Evolutionary conservation across 1,284 basidiomycete species (phyloP).

Genomic region (Ganoderma resinaceum): DNA sequence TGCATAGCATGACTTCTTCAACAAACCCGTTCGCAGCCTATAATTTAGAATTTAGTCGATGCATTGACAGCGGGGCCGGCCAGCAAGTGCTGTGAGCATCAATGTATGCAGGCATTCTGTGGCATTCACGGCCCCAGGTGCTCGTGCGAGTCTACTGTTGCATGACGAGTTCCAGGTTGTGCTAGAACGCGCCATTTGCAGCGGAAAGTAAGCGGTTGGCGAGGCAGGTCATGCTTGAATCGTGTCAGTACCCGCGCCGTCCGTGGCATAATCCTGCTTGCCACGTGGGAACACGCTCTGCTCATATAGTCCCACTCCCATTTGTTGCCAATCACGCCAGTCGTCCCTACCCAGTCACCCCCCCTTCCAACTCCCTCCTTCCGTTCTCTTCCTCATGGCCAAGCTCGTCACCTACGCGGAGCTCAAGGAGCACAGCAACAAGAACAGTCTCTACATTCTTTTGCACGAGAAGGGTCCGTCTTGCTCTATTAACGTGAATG

Average conservation of each 20-base stretch:
- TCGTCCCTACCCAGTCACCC: constrained; percentile 21
- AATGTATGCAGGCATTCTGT: not conserved
- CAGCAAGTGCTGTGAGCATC: not conserved
- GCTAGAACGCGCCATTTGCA: constrained; percentile 13
- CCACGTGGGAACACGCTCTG: constrained; percentile 35
- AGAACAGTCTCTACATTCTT: constrained; percentile 81
- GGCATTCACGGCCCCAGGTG: not conserved
- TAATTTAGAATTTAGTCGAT: not conserved
- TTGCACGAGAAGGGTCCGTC: constrained; percentile 81
- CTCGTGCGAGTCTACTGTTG: not conserved
- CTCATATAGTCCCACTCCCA: constrained; percentile 32
- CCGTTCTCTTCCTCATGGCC: constrained; percentile 38
- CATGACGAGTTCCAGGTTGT: constrained; percentile 10
- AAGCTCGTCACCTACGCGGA: constrained; percentile 76
- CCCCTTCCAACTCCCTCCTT: constrained; percentile 27
- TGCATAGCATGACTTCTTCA: not conserved
- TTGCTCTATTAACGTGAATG: constrained; percentile 32
- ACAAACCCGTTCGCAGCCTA: not conserved
- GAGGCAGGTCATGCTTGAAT: not conserved
- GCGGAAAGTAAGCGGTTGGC: constrained; percentile 2
- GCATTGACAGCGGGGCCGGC: not conserved
- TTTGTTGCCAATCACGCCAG: constrained; percentile 30
- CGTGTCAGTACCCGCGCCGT: constrained; percentile 12
- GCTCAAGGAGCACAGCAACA: constrained; percentile 76
- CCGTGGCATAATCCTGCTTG: constrained; percentile 33